Evolutionary conservation across 768 basidiomycete species (phyloP).

Genomic region (Podaxis mareebaensis): DNA sequence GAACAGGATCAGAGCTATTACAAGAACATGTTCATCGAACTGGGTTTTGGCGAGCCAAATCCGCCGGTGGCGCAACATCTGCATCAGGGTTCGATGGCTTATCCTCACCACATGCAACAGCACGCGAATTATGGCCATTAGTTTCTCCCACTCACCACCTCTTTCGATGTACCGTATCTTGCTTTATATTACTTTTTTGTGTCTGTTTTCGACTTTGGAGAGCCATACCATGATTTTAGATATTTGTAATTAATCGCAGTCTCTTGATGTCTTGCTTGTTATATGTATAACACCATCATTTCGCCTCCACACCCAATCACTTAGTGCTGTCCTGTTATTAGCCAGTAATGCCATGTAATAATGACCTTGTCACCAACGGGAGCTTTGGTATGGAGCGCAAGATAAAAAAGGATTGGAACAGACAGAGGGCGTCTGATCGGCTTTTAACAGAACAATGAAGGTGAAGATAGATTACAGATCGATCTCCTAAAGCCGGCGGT

Average conservation of each 20-base stretch:
- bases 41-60: slow-evolving; percentile 57
- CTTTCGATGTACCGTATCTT: neutral
- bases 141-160: neutral
- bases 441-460: slow-evolving; percentile 1
- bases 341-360: neutral
- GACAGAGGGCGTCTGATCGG: slow-evolving; percentile 2
- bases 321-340: neutral
- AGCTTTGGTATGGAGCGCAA: neutral
- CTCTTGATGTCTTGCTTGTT: neutral
- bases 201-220: neutral
- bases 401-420: neutral
- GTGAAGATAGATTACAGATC: slow-evolving; percentile 1
- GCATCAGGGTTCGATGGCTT: slow-evolving; percentile 29
- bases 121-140: slow-evolving; percentile 14
- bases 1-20: slow-evolving; percentile 72
- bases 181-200: neutral
- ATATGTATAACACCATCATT: slow-evolving; percentile 4
- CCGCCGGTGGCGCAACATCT: slow-evolving; percentile 17
- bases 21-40: slow-evolving; percentile 73
- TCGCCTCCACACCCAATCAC: neutral
- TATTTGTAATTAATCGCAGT: slow-evolving; percentile 16
- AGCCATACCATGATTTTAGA: neutral
- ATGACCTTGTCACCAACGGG: neutral
- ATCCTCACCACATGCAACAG: slow-evolving; percentile 31
- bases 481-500: slow-evolving; percentile 14